These are phyloP conservation scores for Microthlaspi erraticum DNA, from an alignment of 345 rosid genomes.

Conservation along the genomic window DNA sequence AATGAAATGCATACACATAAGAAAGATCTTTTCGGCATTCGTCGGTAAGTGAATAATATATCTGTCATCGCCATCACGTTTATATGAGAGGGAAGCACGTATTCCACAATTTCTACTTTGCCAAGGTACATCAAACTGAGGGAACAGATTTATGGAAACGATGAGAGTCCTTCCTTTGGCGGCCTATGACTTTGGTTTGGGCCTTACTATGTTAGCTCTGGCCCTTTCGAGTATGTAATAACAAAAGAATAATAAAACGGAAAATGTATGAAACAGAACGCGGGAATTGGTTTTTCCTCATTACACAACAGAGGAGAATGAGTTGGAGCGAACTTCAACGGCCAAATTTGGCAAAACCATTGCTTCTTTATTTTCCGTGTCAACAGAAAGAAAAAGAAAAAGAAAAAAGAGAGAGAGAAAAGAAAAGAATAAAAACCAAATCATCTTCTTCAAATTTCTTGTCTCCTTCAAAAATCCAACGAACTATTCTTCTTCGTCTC, in stretches of 20 bases:
- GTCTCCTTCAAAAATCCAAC: neutral
- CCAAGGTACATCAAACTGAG: neutral
- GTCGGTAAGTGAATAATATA: slow-evolving; percentile 2
- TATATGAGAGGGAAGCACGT: slow-evolving; percentile 36
- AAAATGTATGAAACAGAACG: slow-evolving; percentile 38
- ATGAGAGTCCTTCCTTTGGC: neutral
- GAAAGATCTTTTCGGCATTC: neutral
- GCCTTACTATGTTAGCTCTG: neutral
- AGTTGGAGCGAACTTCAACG: slow-evolving; percentile 40
- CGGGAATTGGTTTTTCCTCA: slow-evolving; percentile 30
- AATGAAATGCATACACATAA: neutral
- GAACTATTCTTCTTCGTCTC: slow-evolving; percentile 15
- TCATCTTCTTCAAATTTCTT: neutral
- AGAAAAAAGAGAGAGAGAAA: neutral
- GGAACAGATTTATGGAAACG: neutral
- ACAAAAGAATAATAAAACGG: neutral
- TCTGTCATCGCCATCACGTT: slow-evolving; percentile 34
- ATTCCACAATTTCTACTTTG: neutral
- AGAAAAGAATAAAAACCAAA: neutral
- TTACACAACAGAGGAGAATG: slow-evolving; percentile 24
- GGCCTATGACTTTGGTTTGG: neutral
- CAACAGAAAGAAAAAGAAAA: neutral
- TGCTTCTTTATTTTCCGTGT: slow-evolving; percentile 14
- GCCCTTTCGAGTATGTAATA: neutral
- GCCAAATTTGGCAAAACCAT: slow-evolving; percentile 42